Base-by-base conservation (phyloP, 176 grass and related monocot genomes). In the Thinopyrum elongatum region DNA sequence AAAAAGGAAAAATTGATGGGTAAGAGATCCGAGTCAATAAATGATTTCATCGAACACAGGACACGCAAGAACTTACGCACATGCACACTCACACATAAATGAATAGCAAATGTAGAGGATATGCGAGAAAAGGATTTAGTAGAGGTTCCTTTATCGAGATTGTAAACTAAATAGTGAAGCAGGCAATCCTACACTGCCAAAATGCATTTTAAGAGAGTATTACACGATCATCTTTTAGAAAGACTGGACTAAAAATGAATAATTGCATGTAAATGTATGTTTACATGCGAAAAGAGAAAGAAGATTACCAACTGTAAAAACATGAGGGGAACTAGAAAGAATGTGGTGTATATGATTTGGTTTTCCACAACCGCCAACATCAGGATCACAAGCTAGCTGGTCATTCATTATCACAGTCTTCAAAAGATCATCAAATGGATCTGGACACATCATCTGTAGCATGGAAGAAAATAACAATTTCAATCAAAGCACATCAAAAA, bases 321-420 rank as follows among this genome's bases (percentile, higher is more conserved):
- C 94, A 89, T 99, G 92, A 39, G 97, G 97, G 44, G 87, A 17
- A 15, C 80, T 80, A 67, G 94, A 99, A 80, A 99, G 88, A 88
- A 94, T 96, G 76, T 99, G 97, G 62, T 94, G 94, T 85, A 89
- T 91, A 84, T 96, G 93, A 85, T 96, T 96, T 6, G 14, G 85
- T 91, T 91, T 90, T 49, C 97, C 92, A 73, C 97, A 99, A 61
- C 97, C 97, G 4, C 90, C 92, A 88, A 34, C 88, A 61, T 96
- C 97, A 44, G 73, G 70, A 94, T 99, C 97, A 91, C 97, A 99
- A 35, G 85, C 74, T 80, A 94, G 88, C 35, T 93, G 97, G 74
- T 99, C 88, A 80, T 94, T 99, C 90, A 91, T 99, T 61, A 91
- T 89, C 59, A 99, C 94, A 68, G 90, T 92, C 85, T 96, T 96